Evolutionary conservation across 1,139 yeast genomes (phyloP).

Genomic region (Yamadazyma taylorii): DNA sequence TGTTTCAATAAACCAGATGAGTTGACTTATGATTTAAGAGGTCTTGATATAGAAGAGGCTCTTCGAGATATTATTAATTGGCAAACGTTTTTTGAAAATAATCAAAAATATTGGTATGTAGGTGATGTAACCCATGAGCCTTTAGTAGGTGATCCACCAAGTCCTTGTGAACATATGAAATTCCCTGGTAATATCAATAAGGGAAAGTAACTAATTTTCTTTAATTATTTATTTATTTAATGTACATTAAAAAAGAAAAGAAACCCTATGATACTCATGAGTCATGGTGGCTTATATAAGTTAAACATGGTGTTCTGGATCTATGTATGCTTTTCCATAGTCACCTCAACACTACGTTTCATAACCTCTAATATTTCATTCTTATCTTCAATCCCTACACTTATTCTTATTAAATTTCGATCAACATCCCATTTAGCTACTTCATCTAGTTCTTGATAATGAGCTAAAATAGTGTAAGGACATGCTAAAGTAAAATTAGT

Average conservation of each 20-base stretch:
- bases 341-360: constrained; percentile 57
- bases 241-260: neutral
- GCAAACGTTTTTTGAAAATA: constrained; percentile 51
- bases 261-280: neutral
- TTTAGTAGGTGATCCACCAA: constrained; percentile 36
- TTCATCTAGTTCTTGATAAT: constrained; percentile 80
- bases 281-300: too few relatives aligned
- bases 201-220: too few relatives aligned
- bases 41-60: constrained; percentile 43
- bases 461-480: constrained; percentile 90
- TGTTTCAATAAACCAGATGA: constrained; percentile 61
- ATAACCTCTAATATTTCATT: constrained; percentile 57
- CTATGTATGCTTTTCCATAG: constrained; percentile 26
- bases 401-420: constrained; percentile 72
- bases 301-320: neutral
- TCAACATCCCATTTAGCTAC: constrained; percentile 86
- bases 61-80: constrained; percentile 38
- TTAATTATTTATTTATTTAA: constrained; percentile 3
- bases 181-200: too few relatives aligned
- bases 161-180: constrained; percentile 36
- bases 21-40: constrained; percentile 69
- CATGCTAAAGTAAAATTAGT: constrained; percentile 91
- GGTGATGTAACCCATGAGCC: constrained; percentile 52
- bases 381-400: constrained; percentile 77
- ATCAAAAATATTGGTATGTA: constrained; percentile 60